These are phyloP conservation scores for Rhodotorula paludigena DNA, from an alignment of 768 basidiomycete genomes.

Conservation along the genomic window DNA sequence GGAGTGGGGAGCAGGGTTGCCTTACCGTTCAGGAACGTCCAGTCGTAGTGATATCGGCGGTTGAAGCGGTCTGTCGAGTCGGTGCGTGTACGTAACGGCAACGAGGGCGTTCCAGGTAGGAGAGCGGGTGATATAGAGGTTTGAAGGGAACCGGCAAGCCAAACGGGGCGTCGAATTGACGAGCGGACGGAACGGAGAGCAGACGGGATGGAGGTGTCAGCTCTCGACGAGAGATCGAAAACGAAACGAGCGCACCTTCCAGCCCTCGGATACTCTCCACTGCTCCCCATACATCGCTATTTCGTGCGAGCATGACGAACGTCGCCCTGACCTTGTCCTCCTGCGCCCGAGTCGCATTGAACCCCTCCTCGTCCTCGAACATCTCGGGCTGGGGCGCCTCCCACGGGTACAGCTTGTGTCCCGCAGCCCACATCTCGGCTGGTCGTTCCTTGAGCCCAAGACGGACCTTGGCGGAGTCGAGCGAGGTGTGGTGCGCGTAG, in stretches of 20 bases:
- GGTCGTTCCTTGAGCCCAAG: constrained; percentile 6
- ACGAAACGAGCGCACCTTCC: constrained; percentile 13
- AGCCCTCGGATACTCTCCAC: constrained; percentile 11
- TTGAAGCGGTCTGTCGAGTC: constrained; percentile 45
- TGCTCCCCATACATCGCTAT: constrained; percentile 20
- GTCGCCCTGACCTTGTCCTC: constrained; percentile 8
- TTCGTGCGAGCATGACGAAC: constrained; percentile 24
- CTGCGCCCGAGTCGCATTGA: not conserved
- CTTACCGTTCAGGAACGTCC: constrained; percentile 80
- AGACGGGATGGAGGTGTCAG: not conserved
- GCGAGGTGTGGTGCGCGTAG: constrained; percentile 12
- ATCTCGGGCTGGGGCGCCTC: not conserved
- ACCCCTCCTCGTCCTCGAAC: not conserved
- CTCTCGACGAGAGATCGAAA: not conserved
- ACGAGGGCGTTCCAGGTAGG: too few species aligned
- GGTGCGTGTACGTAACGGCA: too few species aligned
- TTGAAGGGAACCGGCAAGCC: too few species aligned
- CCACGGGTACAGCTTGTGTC: not conserved
- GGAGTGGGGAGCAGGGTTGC: too few species aligned
- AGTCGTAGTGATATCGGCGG: constrained; percentile 57
- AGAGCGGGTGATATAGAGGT: too few species aligned
- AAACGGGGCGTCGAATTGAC: too few species aligned
- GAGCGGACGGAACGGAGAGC: too few species aligned
- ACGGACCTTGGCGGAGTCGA: constrained; percentile 2
- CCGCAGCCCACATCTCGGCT: constrained; percentile 8